Base-by-base conservation (phyloP, 2,329 filamentous ascomycete species). In the Calonectria leucothoes region DNA sequence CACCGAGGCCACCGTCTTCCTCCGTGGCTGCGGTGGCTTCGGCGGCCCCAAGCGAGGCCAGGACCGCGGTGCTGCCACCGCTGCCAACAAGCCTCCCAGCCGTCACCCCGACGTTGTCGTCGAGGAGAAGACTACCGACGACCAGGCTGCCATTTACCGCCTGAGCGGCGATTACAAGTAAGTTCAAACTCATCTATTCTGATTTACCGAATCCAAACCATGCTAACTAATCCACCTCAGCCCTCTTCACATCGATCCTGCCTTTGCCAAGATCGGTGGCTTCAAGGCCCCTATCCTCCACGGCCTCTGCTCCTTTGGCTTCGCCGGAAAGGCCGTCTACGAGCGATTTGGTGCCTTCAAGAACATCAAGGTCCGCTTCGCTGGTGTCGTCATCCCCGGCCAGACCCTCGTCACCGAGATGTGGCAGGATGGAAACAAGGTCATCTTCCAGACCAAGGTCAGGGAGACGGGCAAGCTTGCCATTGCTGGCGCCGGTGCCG, bases 241-340 rank as follows among this genome's bases (percentile, higher is more conserved):
- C 88, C 97, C 97, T 17, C 92, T 99, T 2, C 97, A 99, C 87
- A 94, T 99, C 75, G 97, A 99, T 85, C 97, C 97, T 1, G 91
- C 92, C 64, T 98, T 99, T 86, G 95, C 95, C 87, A 97, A 97
- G 88, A 93, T 98, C 80, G 97, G 96, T 73, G 97, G 97, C 73
- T 99, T 99, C 92, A 94, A 97, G 87, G 91, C 89, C 33, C 97
- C 97, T 15, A 99, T 99, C 83, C 89, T 99, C 68, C 97, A 99
- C 88, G 97, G 97, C n/a, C 91, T 99, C 45, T 98, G 95, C 90
- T 97, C 93, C 83, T 96, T 99, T 81, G 97, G 97, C 79, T 92
- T 98, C 77, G 93, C 94, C 20, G 95, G 93, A 77, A 98, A 98
- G 90, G 95, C 96, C 73, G 92, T 99, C 48, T 94, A 96, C 83